A percentile compares a stretch with the other conserved stretches of the same genome.
phyloP scores from a whole-genome alignment of 108 stramenopile species.

The Nitzschia putrida region DNA sequence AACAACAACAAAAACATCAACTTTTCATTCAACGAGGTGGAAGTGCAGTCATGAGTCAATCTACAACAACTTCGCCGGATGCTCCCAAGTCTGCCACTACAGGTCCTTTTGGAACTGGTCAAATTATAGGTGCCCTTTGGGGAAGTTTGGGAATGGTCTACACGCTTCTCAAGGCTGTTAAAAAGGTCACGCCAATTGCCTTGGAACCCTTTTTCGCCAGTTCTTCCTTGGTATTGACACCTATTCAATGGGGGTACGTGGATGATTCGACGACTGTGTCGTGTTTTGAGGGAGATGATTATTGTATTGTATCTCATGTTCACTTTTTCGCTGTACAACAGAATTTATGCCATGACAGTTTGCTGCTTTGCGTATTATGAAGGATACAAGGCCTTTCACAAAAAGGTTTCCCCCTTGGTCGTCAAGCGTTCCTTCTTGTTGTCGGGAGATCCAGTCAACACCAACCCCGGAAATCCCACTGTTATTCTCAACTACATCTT shows the following conservation, averaged over 20 bases:
- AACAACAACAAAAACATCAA: slow-evolving; percentile 1
- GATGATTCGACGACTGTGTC: background rate
- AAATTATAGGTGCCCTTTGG: slow-evolving; percentile 59
- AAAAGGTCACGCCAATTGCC: slow-evolving; percentile 89
- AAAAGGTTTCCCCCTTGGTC: slow-evolving; percentile 92
- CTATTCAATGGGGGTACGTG: slow-evolving; percentile 71
- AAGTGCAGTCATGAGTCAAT: too few species aligned
- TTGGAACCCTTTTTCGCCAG: slow-evolving; percentile 76
- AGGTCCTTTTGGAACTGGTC: background rate
- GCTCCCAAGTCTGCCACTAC: background rate
- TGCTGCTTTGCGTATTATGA: slow-evolving; percentile 90
- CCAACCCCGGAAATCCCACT: slow-evolving; percentile 17
- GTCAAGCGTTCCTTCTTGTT: slow-evolving; percentile 87
- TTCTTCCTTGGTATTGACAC: slow-evolving; percentile 51
- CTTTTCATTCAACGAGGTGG: background rate
- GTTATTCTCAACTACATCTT: slow-evolving; percentile 50
- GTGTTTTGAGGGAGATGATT: slow-evolving; percentile 2
- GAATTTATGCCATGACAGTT: slow-evolving; percentile 66
- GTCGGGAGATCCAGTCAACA: slow-evolving; percentile 22
- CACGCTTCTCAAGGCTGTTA: slow-evolving; percentile 86
- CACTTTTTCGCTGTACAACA: slow-evolving; percentile 14
- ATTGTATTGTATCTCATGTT: background rate
- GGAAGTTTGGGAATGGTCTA: slow-evolving; percentile 84
- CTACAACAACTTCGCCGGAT: background rate
- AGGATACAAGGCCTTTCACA: slow-evolving; percentile 96